Base-by-base conservation (phyloP, 306 rosid species). In the Hippophae tibetana region DNA sequence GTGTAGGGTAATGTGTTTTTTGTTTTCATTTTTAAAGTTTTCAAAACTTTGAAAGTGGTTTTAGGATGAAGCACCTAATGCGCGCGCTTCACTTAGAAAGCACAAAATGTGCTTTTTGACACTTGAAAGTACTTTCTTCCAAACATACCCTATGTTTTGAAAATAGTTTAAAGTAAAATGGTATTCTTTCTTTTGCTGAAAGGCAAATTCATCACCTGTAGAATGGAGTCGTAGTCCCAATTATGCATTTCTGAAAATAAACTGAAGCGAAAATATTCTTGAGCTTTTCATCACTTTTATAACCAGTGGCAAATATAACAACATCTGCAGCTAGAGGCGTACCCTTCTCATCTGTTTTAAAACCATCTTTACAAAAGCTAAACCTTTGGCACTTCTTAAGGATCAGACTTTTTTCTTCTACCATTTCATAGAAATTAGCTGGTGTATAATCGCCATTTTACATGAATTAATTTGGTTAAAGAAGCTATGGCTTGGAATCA, bases 221-320 rank as follows among this genome's bases (percentile, higher is more conserved):
- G 58, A 67, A 59, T 10, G 64, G 72, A 50, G 72, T 40, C 9
- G 65, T 42, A 4, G 64, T 48, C 10, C 27, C 51, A 60, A 51
- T 14, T 52, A 62, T 67, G 58, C 59, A 43, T 25, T 67, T 51
- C 49, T 51, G 57, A 44, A 58, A 58, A 60, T 18, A 42, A 7
- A 18, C 8, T 27, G 64, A 51, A 0, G 63, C 38, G 49, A 67
- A 67, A 8, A 67, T 42, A 46, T 58, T 58, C 52, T 49, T 49
- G 1, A 67, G 72, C 65, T 67, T 67, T 18, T 67, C 65, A 10
- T 67, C 65, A 3, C 65, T 45, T 52, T 67, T 67, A 55, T 49
- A 67, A 3, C 72, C 72, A n/a, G 72, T 67, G 10, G 72, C 72
- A 9, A 67, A 67, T 9, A 67, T 67, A 25, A 67, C 65, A 8